Evolutionary conservation across 306 rosid species (phyloP).

Genomic region (Pyrus betulifolia): DNA sequence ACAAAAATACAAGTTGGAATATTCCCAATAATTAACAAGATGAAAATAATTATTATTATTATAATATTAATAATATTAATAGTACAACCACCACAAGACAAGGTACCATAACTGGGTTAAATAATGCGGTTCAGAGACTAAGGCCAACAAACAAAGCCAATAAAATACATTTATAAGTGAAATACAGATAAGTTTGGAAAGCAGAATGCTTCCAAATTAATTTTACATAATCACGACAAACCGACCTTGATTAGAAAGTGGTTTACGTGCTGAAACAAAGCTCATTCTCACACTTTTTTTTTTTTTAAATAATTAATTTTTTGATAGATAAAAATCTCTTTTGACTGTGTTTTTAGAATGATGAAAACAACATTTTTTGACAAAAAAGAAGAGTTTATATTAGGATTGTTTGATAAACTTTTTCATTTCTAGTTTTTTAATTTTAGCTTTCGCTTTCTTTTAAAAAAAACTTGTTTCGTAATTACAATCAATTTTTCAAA

Average conservation of each 20-base stretch:
- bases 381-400: too few species aligned
- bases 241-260: not conserved
- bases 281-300: not conserved
- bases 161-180: not conserved
- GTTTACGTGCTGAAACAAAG: not conserved
- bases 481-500: too few species aligned
- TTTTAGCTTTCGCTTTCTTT: too few species aligned
- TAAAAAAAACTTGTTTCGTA: too few species aligned
- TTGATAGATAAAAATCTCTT: too few species aligned
- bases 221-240: not conserved
- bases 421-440: too few species aligned
- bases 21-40: not conserved
- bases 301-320: not conserved
- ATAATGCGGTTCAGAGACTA: not conserved
- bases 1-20: not conserved
- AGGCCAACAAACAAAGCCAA: not conserved
- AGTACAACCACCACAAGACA: not conserved
- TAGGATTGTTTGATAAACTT: too few species aligned
- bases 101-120: not conserved
- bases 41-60: not conserved
- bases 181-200: not conserved
- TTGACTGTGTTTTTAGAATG: not conserved
- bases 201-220: not conserved
- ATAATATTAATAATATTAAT: not conserved
- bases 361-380: too few species aligned